Base-by-base conservation (phyloP, 805 yeast species). In the Isabelozyma pseudorhagii region DNA sequence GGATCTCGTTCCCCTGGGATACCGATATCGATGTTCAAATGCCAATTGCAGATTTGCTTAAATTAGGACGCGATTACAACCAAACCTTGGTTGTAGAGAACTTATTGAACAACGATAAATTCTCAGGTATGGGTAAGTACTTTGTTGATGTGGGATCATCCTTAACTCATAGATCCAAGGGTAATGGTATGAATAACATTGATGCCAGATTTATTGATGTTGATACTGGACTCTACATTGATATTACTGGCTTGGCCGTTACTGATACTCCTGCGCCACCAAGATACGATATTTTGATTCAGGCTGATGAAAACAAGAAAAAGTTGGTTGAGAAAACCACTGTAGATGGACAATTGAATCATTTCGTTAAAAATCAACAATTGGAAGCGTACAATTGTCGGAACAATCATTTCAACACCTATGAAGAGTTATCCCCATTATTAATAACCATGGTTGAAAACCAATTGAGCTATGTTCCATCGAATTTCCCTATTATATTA, bases 141-240 rank as follows among this genome's bases (percentile, higher is more conserved):
- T 74, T 80, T 47, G 51, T 74, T 38, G 79, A 74, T 48, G 69
- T 66, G 45, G 77, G 82, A 2, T 64, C 77, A 10, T 77, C 76
- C 13, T 67, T 83, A 8, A 81, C 89, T 1, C 77, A 78, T 46
- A 71, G 92, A 60, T 64, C 61, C 0, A 74, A 76, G 47, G 87
- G 82, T 1, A 83, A 80, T 55, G 87, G 86, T 0, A 58, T 64
- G 21, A 84, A 85, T 60, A 82, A 82, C 56, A 85, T 86, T 42
- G 89, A 85, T 66, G 92, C 88, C 0, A 68, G 94, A 46, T 84
- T 86, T 58, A 81, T 87, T 49, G 92, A 86, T 62, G 69, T 83
- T 10, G 87, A 83, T 54, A 77, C 84, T 6, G 94, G 93, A 0
- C 63, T 84, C 47, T 87, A 82, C 58, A 83, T 87, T 48, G 94